Evolutionary conservation across 768 basidiomycete genomes (phyloP), one percentile per base, ranked within the genome.

Genomic region (Mycena chlorophos): DNA sequence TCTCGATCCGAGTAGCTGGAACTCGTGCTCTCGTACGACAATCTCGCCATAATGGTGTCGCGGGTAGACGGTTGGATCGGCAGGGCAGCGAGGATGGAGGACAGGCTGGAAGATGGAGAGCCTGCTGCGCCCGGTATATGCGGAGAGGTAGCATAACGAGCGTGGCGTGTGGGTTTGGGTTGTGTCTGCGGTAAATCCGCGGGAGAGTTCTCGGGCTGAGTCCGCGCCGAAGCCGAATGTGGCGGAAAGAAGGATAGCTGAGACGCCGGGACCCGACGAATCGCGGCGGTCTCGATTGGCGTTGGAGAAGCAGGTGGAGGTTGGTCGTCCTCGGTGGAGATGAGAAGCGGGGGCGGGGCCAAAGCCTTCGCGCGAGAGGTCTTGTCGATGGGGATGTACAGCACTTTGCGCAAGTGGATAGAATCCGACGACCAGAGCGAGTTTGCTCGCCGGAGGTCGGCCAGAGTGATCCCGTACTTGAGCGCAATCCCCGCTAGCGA

Each of bases 341-440:
- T 46, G 28, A 58, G 61, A 26, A 62, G 63, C 23, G 51, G 52
- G 2, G 49, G 29, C 19, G 61, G 53, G 8, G 51, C 60, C 6
- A 69, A 58, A 51, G 78, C 73, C 39, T 68, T 74, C 43, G 78
- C 72, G 22, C 78, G 78, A 27, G 78, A 73, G 22, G 83, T 77
- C 58, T 78, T 77, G 49, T 87, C 83, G 30, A 87, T 65, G 0
- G 95, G 94, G 54, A 98, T 87, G 64, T 89, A 86, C 30, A 97
- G 82, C 5, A 84, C 77, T 43, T 85, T 85, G 26, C 95, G 88
- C 29, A 94, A 80, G 71, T 96, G 92, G 43, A 99, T 89, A 1
- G 92, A 81, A 68, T 98, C 97, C 5, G 91, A 88, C 5, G 92
- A 70, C 97, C 97, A 99, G 6, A 99, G 76, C 61, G 94, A 91